phyloP scores from a whole-genome alignment of 2,329 filamentous ascomycete genomes.

The Alternaria novae-zelandiae region DNA sequence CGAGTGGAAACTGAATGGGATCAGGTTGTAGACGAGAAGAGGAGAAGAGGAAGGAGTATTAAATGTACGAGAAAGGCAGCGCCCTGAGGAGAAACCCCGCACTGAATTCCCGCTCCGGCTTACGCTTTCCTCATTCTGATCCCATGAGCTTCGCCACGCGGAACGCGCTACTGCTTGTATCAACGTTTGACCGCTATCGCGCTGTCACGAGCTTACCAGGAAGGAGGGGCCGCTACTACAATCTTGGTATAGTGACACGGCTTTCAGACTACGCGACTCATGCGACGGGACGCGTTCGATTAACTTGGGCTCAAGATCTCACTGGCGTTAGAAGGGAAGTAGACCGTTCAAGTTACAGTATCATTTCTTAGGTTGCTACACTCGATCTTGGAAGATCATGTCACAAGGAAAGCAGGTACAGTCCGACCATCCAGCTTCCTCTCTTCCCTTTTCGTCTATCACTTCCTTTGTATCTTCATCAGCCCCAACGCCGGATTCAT shows the following conservation, averaged over 20 bases:
- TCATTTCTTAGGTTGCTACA: background rate
- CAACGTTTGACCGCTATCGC: background rate
- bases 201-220: background rate
- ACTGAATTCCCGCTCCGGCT: background rate
- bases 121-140: background rate
- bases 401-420: background rate
- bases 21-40: background rate
- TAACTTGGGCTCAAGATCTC: background rate
- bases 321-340: background rate
- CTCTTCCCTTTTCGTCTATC: background rate
- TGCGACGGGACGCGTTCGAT: background rate
- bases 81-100: background rate
- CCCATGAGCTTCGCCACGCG: background rate
- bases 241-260: background rate
- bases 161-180: background rate
- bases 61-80: background rate
- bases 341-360: background rate
- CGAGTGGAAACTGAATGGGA: background rate
- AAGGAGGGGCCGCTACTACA: background rate
- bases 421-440: background rate
- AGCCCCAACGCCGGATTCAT: background rate
- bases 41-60: background rate
- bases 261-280: background rate
- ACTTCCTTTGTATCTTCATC: background rate
- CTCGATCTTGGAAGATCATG: background rate